These are phyloP conservation scores for Hypoxylon perforatum DNA, from an alignment of 495 filamentous ascomycete species.

Conservation along the genomic window DNA sequence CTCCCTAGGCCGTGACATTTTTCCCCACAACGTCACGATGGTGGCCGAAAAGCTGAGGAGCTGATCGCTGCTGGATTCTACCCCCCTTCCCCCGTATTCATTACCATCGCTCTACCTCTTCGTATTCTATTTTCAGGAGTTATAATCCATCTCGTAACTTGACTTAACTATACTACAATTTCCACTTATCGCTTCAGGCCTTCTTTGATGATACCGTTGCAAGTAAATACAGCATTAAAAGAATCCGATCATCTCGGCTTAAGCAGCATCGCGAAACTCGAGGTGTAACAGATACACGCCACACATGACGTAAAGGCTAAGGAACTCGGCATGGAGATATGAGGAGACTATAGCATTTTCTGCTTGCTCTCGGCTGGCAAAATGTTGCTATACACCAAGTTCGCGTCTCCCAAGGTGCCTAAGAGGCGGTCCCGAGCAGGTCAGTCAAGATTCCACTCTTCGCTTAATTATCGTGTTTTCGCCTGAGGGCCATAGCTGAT, in stretches of 20 bases:
- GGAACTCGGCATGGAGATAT: slow-evolving; percentile 1
- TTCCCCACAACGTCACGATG: slow-evolving; percentile 42
- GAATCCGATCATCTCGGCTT: slow-evolving; percentile 12
- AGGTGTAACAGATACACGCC: slow-evolving; percentile 21
- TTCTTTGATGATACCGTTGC: background rate
- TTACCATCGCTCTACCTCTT: background rate
- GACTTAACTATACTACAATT: background rate
- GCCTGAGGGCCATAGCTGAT: slow-evolving; percentile 22
- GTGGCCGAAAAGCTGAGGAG: slow-evolving; percentile 29
- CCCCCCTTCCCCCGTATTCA: slow-evolving; percentile 6
- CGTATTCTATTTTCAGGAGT: slow-evolving; percentile 11
- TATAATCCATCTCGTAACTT: slow-evolving; percentile 6
- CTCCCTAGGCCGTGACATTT: slow-evolving; percentile 15
- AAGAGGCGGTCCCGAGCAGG: slow-evolving; percentile 71
- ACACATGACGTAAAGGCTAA: slow-evolving; percentile 4
- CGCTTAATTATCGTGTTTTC: slow-evolving; percentile 12
- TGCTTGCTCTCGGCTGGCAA: slow-evolving; percentile 26
- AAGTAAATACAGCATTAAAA: slow-evolving; percentile 8
- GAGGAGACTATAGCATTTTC: slow-evolving; percentile 15
- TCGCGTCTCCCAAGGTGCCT: slow-evolving; percentile 68
- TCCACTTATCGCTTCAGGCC: background rate
- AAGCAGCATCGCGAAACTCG: slow-evolving; percentile 13
- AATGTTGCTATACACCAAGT: slow-evolving; percentile 69
- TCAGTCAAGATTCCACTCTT: slow-evolving; percentile 49
- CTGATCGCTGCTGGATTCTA: slow-evolving; percentile 16